Evolutionary conservation across 2,329 filamentous ascomycete genomes (phyloP).

Genomic region (Colletotrichum sp.): DNA sequence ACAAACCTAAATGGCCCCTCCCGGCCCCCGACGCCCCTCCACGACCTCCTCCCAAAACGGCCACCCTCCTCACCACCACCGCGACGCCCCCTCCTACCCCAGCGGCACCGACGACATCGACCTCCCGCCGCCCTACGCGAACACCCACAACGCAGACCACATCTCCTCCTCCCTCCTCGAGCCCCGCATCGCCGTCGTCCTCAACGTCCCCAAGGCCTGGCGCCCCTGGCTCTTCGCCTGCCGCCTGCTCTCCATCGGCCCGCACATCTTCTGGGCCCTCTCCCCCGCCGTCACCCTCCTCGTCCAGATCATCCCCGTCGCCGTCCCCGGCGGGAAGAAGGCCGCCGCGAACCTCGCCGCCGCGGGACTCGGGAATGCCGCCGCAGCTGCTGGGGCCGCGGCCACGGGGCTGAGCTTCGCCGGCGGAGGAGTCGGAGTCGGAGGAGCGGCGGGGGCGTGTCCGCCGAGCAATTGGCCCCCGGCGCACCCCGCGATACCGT

Average conservation of each 20-base stretch:
- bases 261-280: conserved; percentile 75
- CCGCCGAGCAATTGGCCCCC: conserved; percentile 14
- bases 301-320: conserved; percentile 60
- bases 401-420: conserved; percentile 19
- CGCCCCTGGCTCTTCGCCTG: conserved; percentile 76
- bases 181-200: conserved; percentile 78
- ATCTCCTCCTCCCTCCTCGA: conserved; percentile 60
- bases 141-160: conserved; percentile 1
- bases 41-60: neutral
- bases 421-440: conserved; percentile 27
- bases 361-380: conserved; percentile 39
- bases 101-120: neutral
- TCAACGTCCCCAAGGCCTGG: conserved; percentile 76
- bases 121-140: neutral
- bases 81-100: neutral
- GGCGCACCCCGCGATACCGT: conserved; percentile 26
- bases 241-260: conserved; percentile 73
- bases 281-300: conserved; percentile 73
- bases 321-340: conserved; percentile 26
- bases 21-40: conserved; percentile 5
- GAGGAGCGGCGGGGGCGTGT: conserved; percentile 45
- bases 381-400: neutral
- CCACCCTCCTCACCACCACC: neutral
- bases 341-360: conserved; percentile 23
- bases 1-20: conserved; percentile 3